Base-by-base conservation (phyloP, 768 basidiomycete species). In the Tulasnella sp. region DNA sequence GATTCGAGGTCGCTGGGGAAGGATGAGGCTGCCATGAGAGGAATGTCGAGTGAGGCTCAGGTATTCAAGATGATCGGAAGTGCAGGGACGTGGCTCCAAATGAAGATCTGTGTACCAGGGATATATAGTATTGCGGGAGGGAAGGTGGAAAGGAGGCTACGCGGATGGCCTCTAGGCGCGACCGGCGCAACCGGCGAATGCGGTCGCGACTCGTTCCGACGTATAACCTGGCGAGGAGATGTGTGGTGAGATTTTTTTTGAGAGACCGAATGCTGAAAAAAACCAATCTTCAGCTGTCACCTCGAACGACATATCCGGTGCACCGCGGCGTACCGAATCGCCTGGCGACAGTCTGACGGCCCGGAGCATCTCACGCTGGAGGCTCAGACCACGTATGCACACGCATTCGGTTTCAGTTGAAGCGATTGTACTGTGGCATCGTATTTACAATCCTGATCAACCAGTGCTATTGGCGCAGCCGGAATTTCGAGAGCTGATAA, bases 1-100 rank as follows among this genome's bases (percentile, higher is more conserved):
- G 44, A 75, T 57, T 75, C 74, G 74, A 75, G 39, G 51, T 75
- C 44, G 51, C 44, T 23, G 37, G 74, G 74, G 74, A 48, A 75
- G 46, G 42, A 51, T 67, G 61, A 67, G 61, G 29, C 10, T 67
- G 26, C 61, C 61, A 67, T 67, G 26, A 6, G 32, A 2, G 32
- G 32, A 26, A 16, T 35, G 61, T 26, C 18, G 26, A 35, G 32
- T 35, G 29, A 20, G 61, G 32, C 35, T 35, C 10, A 26, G 5
- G 35, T 67, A 10, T 11, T 67, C 32, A 26, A 29, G 32, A 35
- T 3, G 26, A 35, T 67, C 16, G 32, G 32, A 67, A 35, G 61
- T 67, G 61, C 15, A 26, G 26, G 26, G 61, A 67, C 26, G 61
- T 13, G 15, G 32, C 32, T 16, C 32, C 13, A 32, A 35, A 35